A percentile compares a stretch with the other conserved stretches of the same genome.
These are phyloP conservation scores for Clonostachys rhizophaga DNA, from an alignment of 2,329 filamentous ascomycete species.

Conservation along the genomic window DNA sequence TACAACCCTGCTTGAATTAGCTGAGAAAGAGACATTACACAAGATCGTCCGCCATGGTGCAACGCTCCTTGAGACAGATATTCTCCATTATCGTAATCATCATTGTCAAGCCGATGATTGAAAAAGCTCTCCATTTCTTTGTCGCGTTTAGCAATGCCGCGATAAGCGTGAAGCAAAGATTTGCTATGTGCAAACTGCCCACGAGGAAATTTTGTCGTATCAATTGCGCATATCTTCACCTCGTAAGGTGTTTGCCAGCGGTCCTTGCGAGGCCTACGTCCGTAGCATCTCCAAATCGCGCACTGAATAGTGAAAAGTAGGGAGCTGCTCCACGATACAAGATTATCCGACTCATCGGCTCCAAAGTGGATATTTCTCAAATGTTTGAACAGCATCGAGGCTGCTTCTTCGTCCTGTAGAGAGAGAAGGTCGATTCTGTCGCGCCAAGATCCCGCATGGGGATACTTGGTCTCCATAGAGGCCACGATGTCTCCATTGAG, in stretches of 20 bases:
- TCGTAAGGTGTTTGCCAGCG: neutral
- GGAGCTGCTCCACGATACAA: neutral
- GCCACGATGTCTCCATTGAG: neutral
- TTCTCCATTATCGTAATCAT: too few relatives aligned
- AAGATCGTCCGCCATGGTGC: too few relatives aligned
- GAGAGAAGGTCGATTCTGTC: neutral
- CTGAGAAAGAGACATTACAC: neutral
- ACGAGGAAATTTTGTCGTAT: neutral
- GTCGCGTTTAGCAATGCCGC: too few relatives aligned
- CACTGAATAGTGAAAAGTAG: neutral
- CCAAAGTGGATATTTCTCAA: neutral
- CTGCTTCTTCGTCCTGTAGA: too few relatives aligned
- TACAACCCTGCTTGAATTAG: neutral
- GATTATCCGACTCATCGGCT: neutral
- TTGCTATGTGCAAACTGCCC: neutral
- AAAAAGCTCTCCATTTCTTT: too few relatives aligned
- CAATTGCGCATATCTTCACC: neutral
- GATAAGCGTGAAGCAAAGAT: neutral
- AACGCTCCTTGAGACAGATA: too few relatives aligned
- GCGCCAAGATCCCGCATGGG: neutral
- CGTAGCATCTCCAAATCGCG: neutral
- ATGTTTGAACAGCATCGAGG: neutral
- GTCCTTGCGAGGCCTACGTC: neutral
- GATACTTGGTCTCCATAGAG: neutral
- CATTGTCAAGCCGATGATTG: too few relatives aligned